phyloP scores from a whole-genome alignment of 371 early-diverging fungal genomes.

The Phascolomyces articulosus region DNA sequence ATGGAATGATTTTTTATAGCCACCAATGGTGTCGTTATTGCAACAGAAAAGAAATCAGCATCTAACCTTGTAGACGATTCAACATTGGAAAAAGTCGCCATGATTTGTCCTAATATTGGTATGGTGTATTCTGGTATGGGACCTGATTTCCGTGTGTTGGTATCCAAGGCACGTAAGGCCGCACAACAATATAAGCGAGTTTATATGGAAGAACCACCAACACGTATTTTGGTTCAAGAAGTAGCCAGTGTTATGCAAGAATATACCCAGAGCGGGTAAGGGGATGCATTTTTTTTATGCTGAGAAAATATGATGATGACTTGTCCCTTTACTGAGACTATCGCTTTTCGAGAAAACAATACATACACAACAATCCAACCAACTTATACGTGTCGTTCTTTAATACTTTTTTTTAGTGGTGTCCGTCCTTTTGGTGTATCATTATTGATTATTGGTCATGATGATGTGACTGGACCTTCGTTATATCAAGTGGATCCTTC shows the following conservation, averaged over 20 bases:
- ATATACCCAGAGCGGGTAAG: conserved; percentile 97
- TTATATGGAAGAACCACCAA: conserved; percentile 96
- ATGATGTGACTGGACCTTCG: conserved; percentile 84
- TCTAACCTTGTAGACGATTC: conserved; percentile 93
- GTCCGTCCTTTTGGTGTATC: conserved; percentile 99
- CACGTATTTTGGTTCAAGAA: conserved; percentile 92
- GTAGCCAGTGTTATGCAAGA: conserved; percentile 98
- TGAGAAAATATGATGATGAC: no score
- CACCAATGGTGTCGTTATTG: conserved; percentile 97
- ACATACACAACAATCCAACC: no score
- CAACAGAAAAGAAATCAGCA: conserved; percentile 96
- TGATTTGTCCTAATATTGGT: conserved; percentile 91
- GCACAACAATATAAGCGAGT: conserved; percentile 94
- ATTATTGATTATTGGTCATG: conserved; percentile 94
- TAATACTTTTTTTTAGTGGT: conserved; percentile 85
- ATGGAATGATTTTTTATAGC: conserved; percentile 70
- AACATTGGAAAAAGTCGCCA: conserved; percentile 87
- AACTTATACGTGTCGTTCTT: no score
- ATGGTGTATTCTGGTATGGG: conserved; percentile 99
- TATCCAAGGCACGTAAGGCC: conserved; percentile 93
- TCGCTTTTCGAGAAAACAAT: no score
- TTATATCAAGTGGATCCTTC: conserved; percentile 99
- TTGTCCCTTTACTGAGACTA: no score
- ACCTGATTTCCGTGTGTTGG: conserved; percentile 95
- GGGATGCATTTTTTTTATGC: no score